phyloP scores from a whole-genome alignment of 208 protist species.

The Trypanosoma conorhini region DNA sequence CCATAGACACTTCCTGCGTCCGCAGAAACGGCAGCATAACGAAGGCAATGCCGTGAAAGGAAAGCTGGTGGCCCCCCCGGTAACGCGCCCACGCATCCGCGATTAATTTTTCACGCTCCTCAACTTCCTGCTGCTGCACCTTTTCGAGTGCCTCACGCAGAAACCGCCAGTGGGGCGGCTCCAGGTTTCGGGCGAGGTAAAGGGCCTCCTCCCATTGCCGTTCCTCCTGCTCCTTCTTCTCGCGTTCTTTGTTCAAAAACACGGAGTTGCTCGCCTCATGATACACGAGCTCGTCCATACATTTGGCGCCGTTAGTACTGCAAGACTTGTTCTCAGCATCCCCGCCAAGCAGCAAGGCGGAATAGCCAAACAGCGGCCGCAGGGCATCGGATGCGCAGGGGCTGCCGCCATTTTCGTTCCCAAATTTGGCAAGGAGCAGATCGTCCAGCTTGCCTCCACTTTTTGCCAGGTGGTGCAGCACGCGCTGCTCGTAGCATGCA shows the following conservation, averaged over 20 bases:
- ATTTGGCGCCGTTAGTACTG: neutral
- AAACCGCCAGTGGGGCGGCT: constrained; percentile 12
- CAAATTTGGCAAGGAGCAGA: neutral
- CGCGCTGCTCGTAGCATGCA: constrained; percentile 16
- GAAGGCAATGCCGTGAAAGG: constrained; percentile 9
- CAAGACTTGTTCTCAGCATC: neutral
- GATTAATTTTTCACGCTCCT: neutral
- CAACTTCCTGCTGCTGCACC: neutral
- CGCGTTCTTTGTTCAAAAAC: neutral
- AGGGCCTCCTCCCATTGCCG: constrained; percentile 1
- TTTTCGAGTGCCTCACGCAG: constrained; percentile 9
- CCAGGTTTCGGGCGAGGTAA: constrained; percentile 15
- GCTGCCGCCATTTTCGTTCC: neutral
- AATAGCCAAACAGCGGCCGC: constrained; percentile 14
- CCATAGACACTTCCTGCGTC: neutral
- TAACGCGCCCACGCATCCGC: neutral
- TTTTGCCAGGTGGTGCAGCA: constrained; percentile 18
- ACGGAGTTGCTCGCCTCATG: constrained; percentile 12
- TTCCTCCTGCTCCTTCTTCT: neutral
- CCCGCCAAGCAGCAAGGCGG: neutral
- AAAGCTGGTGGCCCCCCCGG: neutral
- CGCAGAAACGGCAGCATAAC: constrained; percentile 4
- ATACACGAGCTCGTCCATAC: constrained; percentile 4
- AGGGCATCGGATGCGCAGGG: neutral
- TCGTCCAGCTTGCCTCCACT: neutral